A percentile compares a stretch with the other conserved stretches of the same genome.
phyloP scores from a whole-genome alignment of 2,329 filamentous ascomycete species.

The Paramyrothecium sp. region DNA sequence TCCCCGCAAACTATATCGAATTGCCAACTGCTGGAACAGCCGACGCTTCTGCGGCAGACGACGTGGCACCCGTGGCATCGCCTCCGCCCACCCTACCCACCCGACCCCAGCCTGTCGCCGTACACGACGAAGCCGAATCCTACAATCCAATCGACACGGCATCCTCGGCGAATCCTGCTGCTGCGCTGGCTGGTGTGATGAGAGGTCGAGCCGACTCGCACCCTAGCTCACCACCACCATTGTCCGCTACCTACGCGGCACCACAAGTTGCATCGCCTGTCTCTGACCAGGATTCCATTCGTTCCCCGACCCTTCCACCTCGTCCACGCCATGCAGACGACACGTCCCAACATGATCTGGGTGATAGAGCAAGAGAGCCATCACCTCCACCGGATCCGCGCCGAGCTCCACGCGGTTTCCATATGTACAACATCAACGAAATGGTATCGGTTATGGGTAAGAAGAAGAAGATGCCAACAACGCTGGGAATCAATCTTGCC shows the following conservation, averaged over 20 bases:
- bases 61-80: constrained; percentile 19
- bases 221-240: constrained; percentile 18
- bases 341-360: constrained; percentile 3
- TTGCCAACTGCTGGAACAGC: constrained; percentile 49
- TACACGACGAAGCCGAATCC: constrained; percentile 14
- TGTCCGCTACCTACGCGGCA: constrained; percentile 23
- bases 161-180: constrained; percentile 42
- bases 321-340: constrained; percentile 11
- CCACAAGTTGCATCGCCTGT: constrained; percentile 17
- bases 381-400: constrained; percentile 37
- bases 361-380: background rate
- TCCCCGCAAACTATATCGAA: constrained; percentile 94
- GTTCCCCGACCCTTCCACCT: constrained; percentile 12
- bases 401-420: constrained; percentile 74
- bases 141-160: constrained; percentile 26
- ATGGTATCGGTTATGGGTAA: constrained; percentile 97
- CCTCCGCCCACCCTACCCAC: constrained; percentile 42
- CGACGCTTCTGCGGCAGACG: background rate
- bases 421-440: constrained; percentile 95
- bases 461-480: constrained; percentile 98
- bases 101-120: constrained; percentile 31
- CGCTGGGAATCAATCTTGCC: constrained; percentile 85
- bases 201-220: constrained; percentile 39
- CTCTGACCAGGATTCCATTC: constrained; percentile 16
- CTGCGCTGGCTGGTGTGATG: constrained; percentile 57